phyloP scores from a whole-genome alignment of 805 yeast genomes.

The Candida gorgasii region DNA sequence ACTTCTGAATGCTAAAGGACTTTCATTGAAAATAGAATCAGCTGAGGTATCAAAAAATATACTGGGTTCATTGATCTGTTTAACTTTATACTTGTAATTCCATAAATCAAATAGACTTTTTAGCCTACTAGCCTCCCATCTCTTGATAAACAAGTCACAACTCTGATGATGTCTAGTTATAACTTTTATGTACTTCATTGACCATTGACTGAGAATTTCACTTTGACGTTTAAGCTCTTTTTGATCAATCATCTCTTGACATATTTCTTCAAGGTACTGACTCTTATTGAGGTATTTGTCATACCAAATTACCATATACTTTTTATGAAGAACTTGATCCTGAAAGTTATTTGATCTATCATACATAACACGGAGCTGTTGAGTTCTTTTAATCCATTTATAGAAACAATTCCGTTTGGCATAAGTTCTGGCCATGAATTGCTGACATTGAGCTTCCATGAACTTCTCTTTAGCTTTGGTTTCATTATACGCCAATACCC shows the following conservation, averaged over 20 bases:
- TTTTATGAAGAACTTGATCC: slow-evolving; percentile 22
- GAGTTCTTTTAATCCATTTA: slow-evolving; percentile 17
- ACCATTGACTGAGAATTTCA: slow-evolving; percentile 35
- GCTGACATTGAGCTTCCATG: not conserved
- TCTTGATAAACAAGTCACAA: slow-evolving; percentile 31
- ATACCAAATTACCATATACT: slow-evolving; percentile 35
- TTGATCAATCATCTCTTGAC: slow-evolving; percentile 30
- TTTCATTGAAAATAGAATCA: slow-evolving; percentile 26
- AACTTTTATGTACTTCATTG: slow-evolving; percentile 34
- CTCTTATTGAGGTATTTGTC: slow-evolving; percentile 27
- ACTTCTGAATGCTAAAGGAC: slow-evolving; percentile 32
- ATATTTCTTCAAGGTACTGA: slow-evolving; percentile 26
- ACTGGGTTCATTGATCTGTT: slow-evolving; percentile 6
- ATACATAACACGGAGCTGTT: not conserved
- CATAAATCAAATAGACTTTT: slow-evolving; percentile 39
- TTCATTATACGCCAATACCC: slow-evolving; percentile 22
- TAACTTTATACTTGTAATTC: slow-evolving; percentile 27
- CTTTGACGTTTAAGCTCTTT: slow-evolving; percentile 27
- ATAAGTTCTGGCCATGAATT: slow-evolving; percentile 4
- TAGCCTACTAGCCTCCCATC: slow-evolving; percentile 30
- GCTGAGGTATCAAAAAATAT: slow-evolving; percentile 17
- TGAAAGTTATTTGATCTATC: slow-evolving; percentile 22
- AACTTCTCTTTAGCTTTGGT: not conserved
- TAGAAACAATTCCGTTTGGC: slow-evolving; percentile 4
- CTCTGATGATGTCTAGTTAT: slow-evolving; percentile 35